These are phyloP conservation scores for Cylindrotheca fusiformis DNA, from an alignment of 108 stramenopile species.

Conservation along the genomic window DNA sequence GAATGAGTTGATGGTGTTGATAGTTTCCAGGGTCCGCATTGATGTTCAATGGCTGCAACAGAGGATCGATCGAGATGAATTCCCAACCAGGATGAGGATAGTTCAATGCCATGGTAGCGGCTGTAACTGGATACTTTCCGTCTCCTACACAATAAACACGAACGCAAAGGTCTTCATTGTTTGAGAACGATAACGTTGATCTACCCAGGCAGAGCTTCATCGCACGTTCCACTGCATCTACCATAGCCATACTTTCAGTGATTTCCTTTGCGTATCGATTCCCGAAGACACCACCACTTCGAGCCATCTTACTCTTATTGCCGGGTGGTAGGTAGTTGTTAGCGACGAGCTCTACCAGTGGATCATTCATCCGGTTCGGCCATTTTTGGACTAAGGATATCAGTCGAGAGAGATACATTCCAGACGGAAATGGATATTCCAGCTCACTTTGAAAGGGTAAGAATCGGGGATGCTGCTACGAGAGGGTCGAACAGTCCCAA, in stretches of 20 bases:
- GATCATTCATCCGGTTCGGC: not conserved
- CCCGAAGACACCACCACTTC: slow-evolving; percentile 3
- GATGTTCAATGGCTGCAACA: slow-evolving; percentile 5
- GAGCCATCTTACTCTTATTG: not conserved
- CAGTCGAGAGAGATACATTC: slow-evolving; percentile 12
- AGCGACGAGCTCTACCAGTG: not conserved
- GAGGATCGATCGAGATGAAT: slow-evolving; percentile 20
- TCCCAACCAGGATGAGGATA: slow-evolving; percentile 7
- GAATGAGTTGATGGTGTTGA: not conserved
- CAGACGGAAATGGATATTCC: slow-evolving; percentile 21
- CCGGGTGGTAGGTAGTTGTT: not conserved
- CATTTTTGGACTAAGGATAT: slow-evolving; percentile 9
- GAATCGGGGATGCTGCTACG: too few species aligned
- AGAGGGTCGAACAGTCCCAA: not conserved
- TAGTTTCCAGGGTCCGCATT: not conserved
- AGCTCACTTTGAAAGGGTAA: slow-evolving; percentile 3
- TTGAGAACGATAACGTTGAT: not conserved
- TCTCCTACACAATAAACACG: slow-evolving; percentile 19
- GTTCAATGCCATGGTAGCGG: slow-evolving; percentile 8
- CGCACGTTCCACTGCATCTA: slow-evolving; percentile 20
- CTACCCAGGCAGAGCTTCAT: slow-evolving; percentile 12
- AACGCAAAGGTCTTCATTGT: not conserved
- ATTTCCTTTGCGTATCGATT: slow-evolving; percentile 20
- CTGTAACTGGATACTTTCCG: slow-evolving; percentile 15
- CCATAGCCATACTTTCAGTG: slow-evolving; percentile 17